phyloP scores from a whole-genome alignment of 805 yeast genomes.

The Saccharomycopsis sp. region DNA sequence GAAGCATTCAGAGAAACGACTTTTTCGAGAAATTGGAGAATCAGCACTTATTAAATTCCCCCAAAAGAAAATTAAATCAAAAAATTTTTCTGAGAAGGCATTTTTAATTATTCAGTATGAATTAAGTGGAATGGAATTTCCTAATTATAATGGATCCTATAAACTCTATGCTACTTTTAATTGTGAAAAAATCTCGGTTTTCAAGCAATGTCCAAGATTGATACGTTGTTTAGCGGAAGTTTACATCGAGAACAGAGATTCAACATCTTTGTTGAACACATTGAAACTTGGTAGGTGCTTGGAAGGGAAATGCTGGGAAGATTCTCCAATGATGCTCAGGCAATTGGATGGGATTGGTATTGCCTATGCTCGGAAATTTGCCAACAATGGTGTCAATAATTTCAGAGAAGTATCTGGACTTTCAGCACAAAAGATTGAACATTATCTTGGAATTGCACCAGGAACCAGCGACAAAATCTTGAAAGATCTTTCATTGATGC shows the following conservation, averaged over 20 bases:
- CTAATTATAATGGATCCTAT: slow-evolving; percentile 35
- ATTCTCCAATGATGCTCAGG: slow-evolving; percentile 35
- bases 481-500: slow-evolving; percentile 31
- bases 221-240: slow-evolving; percentile 39
- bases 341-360: slow-evolving; percentile 44
- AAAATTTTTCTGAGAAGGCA: slow-evolving; percentile 32
- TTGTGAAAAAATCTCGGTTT: slow-evolving; percentile 38
- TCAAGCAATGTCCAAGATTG: slow-evolving; percentile 38
- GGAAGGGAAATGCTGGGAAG: slow-evolving; percentile 46
- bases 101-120: slow-evolving; percentile 42
- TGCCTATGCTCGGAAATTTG: slow-evolving; percentile 34
- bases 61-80: slow-evolving; percentile 26
- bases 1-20: slow-evolving; percentile 37
- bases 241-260: slow-evolving; percentile 36
- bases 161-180: slow-evolving; percentile 34
- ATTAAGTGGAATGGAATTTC: slow-evolving; percentile 43
- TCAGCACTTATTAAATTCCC: slow-evolving; percentile 35
- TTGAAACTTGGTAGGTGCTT: slow-evolving; percentile 35
- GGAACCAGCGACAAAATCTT: slow-evolving; percentile 36
- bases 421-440: slow-evolving; percentile 33
- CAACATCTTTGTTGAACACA: slow-evolving; percentile 33
- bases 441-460: slow-evolving; percentile 33
- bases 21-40: slow-evolving; percentile 38
- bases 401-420: slow-evolving; percentile 30
- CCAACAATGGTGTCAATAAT: slow-evolving; percentile 29